These are phyloP conservation scores for Avena insularis DNA, from an alignment of 176 grass and related monocot species.

Conservation along the genomic window DNA sequence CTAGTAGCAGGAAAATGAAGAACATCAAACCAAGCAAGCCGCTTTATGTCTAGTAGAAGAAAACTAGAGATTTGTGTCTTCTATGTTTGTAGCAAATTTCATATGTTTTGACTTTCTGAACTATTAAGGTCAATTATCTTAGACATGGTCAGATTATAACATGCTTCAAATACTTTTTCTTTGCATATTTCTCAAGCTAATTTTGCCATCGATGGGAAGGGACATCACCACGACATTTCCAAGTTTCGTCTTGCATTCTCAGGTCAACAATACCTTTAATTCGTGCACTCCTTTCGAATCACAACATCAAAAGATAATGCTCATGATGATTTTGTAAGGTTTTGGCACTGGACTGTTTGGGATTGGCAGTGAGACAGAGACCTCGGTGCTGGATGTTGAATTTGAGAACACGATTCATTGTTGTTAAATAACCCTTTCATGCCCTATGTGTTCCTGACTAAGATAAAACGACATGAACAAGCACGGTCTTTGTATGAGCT, in stretches of 20 bases:
- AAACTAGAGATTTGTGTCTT: background rate
- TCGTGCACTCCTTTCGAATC: constrained; percentile 21
- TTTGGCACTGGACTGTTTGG: constrained; percentile 37
- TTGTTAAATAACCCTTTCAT: background rate
- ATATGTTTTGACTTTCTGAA: background rate
- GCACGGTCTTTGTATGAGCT: background rate
- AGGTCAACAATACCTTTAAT: constrained; percentile 46
- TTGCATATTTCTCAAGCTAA: constrained; percentile 32
- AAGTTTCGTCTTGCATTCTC: constrained; percentile 51
- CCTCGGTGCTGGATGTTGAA: constrained; percentile 26
- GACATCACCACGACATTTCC: constrained; percentile 57
- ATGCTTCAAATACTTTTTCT: constrained; percentile 8
- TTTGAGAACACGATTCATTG: background rate
- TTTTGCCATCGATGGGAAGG: constrained; percentile 36
- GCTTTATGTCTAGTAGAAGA: background rate
- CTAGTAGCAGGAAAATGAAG: constrained; percentile 46
- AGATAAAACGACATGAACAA: background rate
- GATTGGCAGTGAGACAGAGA: background rate
- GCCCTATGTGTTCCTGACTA: background rate
- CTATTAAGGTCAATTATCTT: background rate
- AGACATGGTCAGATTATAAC: background rate
- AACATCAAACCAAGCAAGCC: background rate
- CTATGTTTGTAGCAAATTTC: background rate
- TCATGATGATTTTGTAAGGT: constrained; percentile 26
- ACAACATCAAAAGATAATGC: constrained; percentile 38